Percentiles rank a stretch among this genome's conserved stretches.
These are phyloP conservation scores for Hydrangea macrophylla DNA, from an alignment of 148 eudicot species.

Conservation along the genomic window DNA sequence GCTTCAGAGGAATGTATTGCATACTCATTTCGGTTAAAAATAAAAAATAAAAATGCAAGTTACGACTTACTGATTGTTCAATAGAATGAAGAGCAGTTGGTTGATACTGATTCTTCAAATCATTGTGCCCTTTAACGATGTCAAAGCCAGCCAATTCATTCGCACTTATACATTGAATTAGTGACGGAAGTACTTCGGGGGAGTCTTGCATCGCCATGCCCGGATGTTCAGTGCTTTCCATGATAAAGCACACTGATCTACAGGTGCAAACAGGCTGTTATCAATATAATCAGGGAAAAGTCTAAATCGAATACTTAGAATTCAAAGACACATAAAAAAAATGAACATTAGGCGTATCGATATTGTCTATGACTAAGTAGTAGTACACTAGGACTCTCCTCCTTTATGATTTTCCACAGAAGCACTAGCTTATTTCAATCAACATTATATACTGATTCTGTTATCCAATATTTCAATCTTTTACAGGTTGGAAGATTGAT, in stretches of 20 bases:
- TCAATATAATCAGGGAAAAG: not conserved
- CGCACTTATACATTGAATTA: slow-evolving; percentile 39
- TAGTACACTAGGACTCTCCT: not conserved
- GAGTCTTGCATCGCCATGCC: slow-evolving; percentile 16
- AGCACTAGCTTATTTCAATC: not conserved
- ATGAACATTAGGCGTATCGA: not conserved
- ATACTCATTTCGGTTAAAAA: not conserved
- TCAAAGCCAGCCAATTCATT: slow-evolving; percentile 59
- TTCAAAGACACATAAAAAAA: not conserved
- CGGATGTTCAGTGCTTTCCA: slow-evolving; percentile 35
- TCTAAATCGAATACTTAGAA: not conserved
- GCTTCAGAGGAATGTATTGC: not conserved
- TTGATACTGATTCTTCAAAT: slow-evolving; percentile 7
- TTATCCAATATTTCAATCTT: not conserved
- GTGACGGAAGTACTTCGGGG: slow-evolving; percentile 44
- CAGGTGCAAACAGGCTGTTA: not conserved
- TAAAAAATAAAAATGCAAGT: not conserved
- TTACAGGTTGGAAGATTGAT: no score
- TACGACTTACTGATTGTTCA: slow-evolving; percentile 19
- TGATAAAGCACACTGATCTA: slow-evolving; percentile 22
- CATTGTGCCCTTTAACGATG: slow-evolving; percentile 23
- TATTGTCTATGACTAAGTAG: not conserved
- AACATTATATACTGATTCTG: not conserved
- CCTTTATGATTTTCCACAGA: not conserved
- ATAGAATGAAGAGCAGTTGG: slow-evolving; percentile 14